Base-by-base conservation (phyloP, 2,329 filamentous ascomycete species). In the Mycosphaerella arachidis region DNA sequence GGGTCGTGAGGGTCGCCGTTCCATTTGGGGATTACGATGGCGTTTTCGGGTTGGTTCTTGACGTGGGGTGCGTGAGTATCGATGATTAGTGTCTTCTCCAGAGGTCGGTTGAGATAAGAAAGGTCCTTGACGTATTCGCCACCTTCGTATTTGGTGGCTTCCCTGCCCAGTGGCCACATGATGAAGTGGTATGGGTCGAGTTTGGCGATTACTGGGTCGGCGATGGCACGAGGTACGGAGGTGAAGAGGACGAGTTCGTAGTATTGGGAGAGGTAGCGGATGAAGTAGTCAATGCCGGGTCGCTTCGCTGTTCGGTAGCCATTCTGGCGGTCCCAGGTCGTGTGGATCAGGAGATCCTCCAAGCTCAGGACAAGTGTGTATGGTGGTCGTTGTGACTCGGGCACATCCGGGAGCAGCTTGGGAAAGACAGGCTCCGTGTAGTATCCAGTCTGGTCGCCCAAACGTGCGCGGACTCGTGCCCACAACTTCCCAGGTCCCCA, bases 111-210 rank as follows among this genome's bases (percentile, higher is more conserved):
- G 53, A 99, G 86, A 77, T 96, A 97, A 2, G 92, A 92, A n/a
- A 99, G 86, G 73, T 99, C 94, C 91, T 99, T 99, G 77, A 99
- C 85, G 71, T 97, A 92, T 77, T 97, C 90, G 65, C 94, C 94
- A 65, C 96, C 89, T 77, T 97, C 89, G 75, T 96, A 99, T 71
- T 92, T 90, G 61, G 94, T 97, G n/a, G 93, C 94, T 76, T 99
- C 94, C 57, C 94, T 86, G 81, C 91, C 97, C 52, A 99, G 80
- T 1, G 92, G 92, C 89, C 92, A 97, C 79, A 92, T 89, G 74
- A 97, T 92, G 74, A 97, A 91, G 70, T 89, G 90, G 82, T 90
- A 97, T 37, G 93, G 94, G 73, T 99, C 94, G 61, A 99, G 81
- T 77, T 99, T 99, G 71, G 91, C 87, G 66, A 97, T 85, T 55